Evolutionary conservation across 345 rosid genomes (phyloP).

Genomic region (Euphorbia lathyris): DNA sequence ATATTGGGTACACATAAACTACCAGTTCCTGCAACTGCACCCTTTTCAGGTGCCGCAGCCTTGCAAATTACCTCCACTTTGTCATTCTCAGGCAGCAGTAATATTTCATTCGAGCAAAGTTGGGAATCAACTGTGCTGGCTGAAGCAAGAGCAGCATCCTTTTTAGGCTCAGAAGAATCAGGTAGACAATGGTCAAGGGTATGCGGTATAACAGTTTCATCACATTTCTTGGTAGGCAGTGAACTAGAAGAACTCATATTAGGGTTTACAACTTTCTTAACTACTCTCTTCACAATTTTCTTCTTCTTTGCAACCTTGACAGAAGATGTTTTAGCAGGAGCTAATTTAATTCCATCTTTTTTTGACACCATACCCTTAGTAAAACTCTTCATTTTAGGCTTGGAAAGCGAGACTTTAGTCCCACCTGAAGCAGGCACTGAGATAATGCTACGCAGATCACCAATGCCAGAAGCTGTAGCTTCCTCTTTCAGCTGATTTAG

Average conservation of each 20-base stretch:
- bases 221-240: conserved; percentile 22
- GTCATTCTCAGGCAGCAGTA: conserved; percentile 22
- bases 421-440: conserved; percentile 30
- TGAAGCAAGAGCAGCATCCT: conserved; percentile 24
- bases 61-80: conserved; percentile 27
- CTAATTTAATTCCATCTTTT: conserved; percentile 32
- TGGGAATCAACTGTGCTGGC: conserved; percentile 23
- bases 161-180: conserved; percentile 19
- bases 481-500: conserved; percentile 32
- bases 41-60: conserved; percentile 26
- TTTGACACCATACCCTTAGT: conserved; percentile 24
- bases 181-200: conserved; percentile 14
- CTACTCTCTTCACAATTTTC: conserved; percentile 43
- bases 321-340: conserved; percentile 30
- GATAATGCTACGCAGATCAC: conserved; percentile 17
- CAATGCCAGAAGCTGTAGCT: conserved; percentile 23
- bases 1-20: conserved; percentile 13
- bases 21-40: conserved; percentile 14
- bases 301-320: conserved; percentile 51
- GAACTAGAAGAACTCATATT: conserved; percentile 15
- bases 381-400: conserved; percentile 21
- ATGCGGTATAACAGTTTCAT: conserved; percentile 22
- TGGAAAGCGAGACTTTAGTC: conserved; percentile 22
- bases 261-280: conserved; percentile 32
- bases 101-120: conserved; percentile 26